Evolutionary conservation across 2,329 filamentous ascomycete species (phyloP).

Genomic region (Balansia obtecta): DNA sequence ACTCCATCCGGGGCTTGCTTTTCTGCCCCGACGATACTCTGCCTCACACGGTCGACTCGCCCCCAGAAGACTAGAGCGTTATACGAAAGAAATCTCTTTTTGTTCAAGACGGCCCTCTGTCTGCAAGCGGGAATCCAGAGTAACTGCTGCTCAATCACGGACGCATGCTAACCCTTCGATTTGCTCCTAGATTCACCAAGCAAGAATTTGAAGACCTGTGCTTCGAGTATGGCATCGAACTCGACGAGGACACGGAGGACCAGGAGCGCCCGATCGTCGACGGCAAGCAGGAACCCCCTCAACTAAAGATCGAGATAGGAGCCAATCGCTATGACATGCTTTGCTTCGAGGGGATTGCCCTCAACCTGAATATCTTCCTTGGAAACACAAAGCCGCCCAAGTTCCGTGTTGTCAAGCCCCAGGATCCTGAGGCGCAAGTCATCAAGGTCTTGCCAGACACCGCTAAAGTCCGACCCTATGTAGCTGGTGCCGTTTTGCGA

Average conservation of each 20-base stretch:
- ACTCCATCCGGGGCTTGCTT: constrained; percentile 8
- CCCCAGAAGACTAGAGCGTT: no score
- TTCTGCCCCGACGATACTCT: constrained; percentile 2
- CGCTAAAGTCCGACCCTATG: constrained; percentile 68
- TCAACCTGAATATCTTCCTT: constrained; percentile 93
- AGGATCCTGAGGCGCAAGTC: constrained; percentile 60
- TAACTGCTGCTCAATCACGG: background rate
- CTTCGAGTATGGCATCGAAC: constrained; percentile 96
- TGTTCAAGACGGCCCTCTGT: no score
- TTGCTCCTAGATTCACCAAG: constrained; percentile 58
- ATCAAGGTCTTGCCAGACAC: constrained; percentile 72
- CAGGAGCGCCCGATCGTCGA: constrained; percentile 60
- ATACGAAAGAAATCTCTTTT: no score
- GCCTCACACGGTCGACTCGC: no score
- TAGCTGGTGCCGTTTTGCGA: constrained; percentile 79
- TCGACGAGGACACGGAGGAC: constrained; percentile 88
- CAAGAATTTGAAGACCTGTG: constrained; percentile 94
- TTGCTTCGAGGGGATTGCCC: constrained; percentile 90
- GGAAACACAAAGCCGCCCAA: constrained; percentile 64
- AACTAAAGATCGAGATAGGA: constrained; percentile 96
- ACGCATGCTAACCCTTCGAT: constrained; percentile 9
- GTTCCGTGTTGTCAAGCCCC: constrained; percentile 62
- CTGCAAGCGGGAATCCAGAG: no score
- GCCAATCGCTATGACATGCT: constrained; percentile 93
- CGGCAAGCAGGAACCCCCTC: constrained; percentile 73